Evolutionary conservation across 139 green algal species (phyloP).

Genomic region (Micromonas pusilla): DNA sequence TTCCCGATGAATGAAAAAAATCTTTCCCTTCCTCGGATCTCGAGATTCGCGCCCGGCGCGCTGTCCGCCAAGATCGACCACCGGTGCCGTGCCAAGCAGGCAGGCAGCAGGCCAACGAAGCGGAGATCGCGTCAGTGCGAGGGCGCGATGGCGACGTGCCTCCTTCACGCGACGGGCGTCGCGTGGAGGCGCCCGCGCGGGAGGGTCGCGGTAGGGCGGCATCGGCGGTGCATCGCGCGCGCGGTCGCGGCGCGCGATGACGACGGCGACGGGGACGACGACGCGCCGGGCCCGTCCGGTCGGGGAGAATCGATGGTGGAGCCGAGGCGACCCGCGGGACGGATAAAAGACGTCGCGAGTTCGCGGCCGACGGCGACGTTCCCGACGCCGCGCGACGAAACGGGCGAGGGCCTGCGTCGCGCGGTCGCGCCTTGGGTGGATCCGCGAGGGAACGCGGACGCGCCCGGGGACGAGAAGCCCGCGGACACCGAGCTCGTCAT

Average conservation of each 20-base stretch:
- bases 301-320: too few relatives aligned
- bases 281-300: background rate
- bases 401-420: too few relatives aligned
- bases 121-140: too few relatives aligned
- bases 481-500: conserved; percentile 6
- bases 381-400: background rate
- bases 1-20: background rate
- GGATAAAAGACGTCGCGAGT: background rate
- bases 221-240: background rate
- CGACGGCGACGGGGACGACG: background rate
- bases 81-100: too few relatives aligned
- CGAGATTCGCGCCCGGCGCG: background rate
- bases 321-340: background rate
- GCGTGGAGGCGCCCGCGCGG: too few relatives aligned
- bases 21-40: background rate
- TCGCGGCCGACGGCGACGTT: background rate
- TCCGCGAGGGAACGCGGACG: background rate
- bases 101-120: too few relatives aligned
- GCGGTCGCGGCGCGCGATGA: background rate
- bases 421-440: too few relatives aligned
- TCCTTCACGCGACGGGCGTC: too few relatives aligned
- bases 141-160: too few relatives aligned
- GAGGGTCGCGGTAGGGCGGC: too few relatives aligned
- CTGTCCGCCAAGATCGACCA: too few relatives aligned
- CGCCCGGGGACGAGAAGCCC: background rate